Evolutionary conservation across 2,329 filamentous ascomycete species (phyloP), one percentile per base, ranked within the genome.

Genomic region (Fusarium verticillioides): DNA sequence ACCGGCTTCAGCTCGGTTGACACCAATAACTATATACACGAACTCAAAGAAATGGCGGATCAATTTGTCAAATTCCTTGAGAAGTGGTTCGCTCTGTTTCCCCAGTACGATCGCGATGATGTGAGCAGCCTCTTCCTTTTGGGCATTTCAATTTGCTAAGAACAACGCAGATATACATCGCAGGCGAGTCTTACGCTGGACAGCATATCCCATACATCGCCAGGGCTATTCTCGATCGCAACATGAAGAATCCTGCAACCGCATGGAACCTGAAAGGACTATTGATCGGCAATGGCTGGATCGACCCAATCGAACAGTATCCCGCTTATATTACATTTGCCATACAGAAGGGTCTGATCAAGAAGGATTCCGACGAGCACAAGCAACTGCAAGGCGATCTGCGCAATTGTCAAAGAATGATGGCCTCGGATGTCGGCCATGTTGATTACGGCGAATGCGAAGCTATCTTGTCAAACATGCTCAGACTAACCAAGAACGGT

Each of bases 151-250:
- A 34, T 21, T 47, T 66, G 56, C 75, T 81, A 66, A 80, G 34
- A 43, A 44, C 36, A 3, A 9, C 10, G 26, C 78, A 98, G 95
- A 85, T 99, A 26, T 99, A 98, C 82, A 88, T 99, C 73, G 94
- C 96, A 4, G 96, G 97, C 76, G 96, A 99, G 84, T 99, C 96
- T 1, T 99, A 95, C 80, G 96, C 96, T 9, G 96, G 96, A 49
- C 96, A 98, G 80, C 92, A 98, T 83, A 98, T 99, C 70, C 96
- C 96, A 3, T 97, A 99, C 81, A 96, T 99, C 73, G 93, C 95
- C n/a, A 92, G 92, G 79, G 93, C 93, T 26, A 97, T 99, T 62
- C 86, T 98, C 65, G 91, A 95, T 53, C 94, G 94, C 69, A 99
- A 99, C 84, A 92, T 93, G 78, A 84, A 85, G n/a, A 82, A 83